Base-by-base conservation (phyloP, 2,329 filamentous ascomycete species). In the Dendrostoma leiphaemia region DNA sequence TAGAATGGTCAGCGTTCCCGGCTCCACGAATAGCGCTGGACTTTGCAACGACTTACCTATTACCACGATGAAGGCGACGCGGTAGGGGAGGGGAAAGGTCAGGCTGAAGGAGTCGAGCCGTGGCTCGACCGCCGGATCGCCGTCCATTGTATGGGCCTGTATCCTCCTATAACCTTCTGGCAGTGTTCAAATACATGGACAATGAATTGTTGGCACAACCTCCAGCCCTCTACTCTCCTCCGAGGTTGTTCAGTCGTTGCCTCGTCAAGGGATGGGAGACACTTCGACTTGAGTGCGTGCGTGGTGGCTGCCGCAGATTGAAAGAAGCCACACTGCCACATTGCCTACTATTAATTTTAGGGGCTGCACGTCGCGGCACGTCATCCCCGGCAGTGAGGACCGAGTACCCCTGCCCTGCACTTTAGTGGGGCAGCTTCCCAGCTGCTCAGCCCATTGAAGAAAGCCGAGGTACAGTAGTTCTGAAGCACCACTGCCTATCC, bases 51-150 rank as follows among this genome's bases (percentile, higher is more conserved):
- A 12, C 4, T 24, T 80, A 95, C 91, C 93, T 60, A 95, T 76
- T 50, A 96, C 88, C 60, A 94, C 76, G 64, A 97, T 88, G 62
- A 95, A 82, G 57, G 91, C 90, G 56, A 97, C 85, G 62, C 93
- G 87, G 71, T 93, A 96, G 40, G 94, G 93, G 58, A 97, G 79
- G 49, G 93, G 94, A 61, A 97, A 86, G 60, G 89, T 80, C 67
- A 90, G 78, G 80, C 89, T 92, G 79, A 97, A 94, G 71, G 84
- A 81, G 80, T 97, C 92, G 71, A 96, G 83, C 74, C 78, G 73
- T 58, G 78, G 70, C 74, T 89, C 86, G 63, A 89, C 85, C 63
- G 83, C 82, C 58, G 85, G 83, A 76, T 90, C 86, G 74, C 84
- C 86, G 74, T 90, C 86, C 86, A 90, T 90, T 67, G 68, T 64